phyloP scores from a whole-genome alignment of 192 early-diverging fungal species.

The Diversispora eburnea region DNA sequence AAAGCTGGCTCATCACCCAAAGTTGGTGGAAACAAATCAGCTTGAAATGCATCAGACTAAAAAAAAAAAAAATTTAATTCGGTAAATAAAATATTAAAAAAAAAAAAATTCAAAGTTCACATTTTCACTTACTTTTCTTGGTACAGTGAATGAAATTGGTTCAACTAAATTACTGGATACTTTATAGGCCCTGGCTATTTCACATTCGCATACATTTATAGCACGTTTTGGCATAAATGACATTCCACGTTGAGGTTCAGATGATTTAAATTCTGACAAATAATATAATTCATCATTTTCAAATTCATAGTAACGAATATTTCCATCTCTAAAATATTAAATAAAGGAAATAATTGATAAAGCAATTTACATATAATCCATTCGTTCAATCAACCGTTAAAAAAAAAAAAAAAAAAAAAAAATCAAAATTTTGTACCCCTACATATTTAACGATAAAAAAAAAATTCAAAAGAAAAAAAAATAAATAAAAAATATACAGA shows the following conservation, averaged over 20 bases:
- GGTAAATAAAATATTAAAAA: background rate
- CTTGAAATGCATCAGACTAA: constrained; percentile 94
- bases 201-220: constrained; percentile 79
- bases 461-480: background rate
- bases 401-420: background rate
- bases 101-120: background rate
- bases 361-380: background rate
- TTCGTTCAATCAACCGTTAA: background rate
- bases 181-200: constrained; percentile 93
- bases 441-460: background rate
- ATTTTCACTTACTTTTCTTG: constrained; percentile 68
- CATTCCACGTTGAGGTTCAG: constrained; percentile 91
- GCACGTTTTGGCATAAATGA: constrained; percentile 92
- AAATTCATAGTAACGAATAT: constrained; percentile 98
- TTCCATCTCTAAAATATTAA: constrained; percentile 74
- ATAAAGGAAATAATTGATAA: background rate
- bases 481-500: background rate
- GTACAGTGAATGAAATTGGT: constrained; percentile 96
- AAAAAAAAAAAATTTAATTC: constrained; percentile 11
- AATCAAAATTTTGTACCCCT: background rate
- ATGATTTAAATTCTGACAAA: constrained; percentile 85
- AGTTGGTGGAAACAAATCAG: constrained; percentile 90
- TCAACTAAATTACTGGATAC: constrained; percentile 85
- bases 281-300: constrained; percentile 88
- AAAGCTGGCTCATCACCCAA: constrained; percentile 76